Conservation (phyloP, 2,329 filamentous ascomycete species). For the Raffaelea arxii region DNA sequence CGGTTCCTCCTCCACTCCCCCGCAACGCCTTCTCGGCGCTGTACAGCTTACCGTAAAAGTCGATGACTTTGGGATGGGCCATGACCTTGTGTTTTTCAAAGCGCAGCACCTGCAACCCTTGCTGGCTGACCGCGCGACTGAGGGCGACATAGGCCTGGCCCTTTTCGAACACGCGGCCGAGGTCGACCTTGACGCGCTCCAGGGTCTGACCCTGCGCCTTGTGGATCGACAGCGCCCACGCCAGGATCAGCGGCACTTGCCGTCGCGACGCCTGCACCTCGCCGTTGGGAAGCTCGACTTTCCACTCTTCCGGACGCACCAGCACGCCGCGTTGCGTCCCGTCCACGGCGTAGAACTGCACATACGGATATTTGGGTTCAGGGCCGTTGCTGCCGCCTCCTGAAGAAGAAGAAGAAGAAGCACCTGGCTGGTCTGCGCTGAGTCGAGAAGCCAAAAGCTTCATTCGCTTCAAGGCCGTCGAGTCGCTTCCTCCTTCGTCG, state of each 20-base stretch:
- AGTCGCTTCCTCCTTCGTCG: slow-evolving; percentile 16
- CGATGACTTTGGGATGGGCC: slow-evolving; percentile 78
- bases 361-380: slow-evolving; percentile 57
- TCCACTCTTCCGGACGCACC: slow-evolving; percentile 85
- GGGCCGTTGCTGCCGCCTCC: slow-evolving; percentile 38
- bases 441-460: slow-evolving; percentile 35
- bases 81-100: slow-evolving; percentile 90
- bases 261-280: slow-evolving; percentile 82
- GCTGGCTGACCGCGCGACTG: slow-evolving; percentile 80
- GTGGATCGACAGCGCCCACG: slow-evolving; percentile 95
- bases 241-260: slow-evolving; percentile 80
- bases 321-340: slow-evolving; percentile 68
- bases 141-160: slow-evolving; percentile 96
- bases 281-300: slow-evolving; percentile 90
- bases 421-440: neutral
- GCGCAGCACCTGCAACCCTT: slow-evolving; percentile 75
- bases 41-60: slow-evolving; percentile 77
- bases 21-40: slow-evolving; percentile 46
- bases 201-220: slow-evolving; percentile 95
- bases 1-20: slow-evolving; percentile 18
- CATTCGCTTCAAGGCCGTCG: slow-evolving; percentile 47
- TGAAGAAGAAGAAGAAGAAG: too few relatives aligned
- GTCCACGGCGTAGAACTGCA: slow-evolving; percentile 73
- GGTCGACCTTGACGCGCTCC: slow-evolving; percentile 86
- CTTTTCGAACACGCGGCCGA: slow-evolving; percentile 90